These are phyloP conservation scores for Chlorella sorokiniana DNA, from an alignment of 139 green algal genomes.

Conservation along the genomic window DNA sequence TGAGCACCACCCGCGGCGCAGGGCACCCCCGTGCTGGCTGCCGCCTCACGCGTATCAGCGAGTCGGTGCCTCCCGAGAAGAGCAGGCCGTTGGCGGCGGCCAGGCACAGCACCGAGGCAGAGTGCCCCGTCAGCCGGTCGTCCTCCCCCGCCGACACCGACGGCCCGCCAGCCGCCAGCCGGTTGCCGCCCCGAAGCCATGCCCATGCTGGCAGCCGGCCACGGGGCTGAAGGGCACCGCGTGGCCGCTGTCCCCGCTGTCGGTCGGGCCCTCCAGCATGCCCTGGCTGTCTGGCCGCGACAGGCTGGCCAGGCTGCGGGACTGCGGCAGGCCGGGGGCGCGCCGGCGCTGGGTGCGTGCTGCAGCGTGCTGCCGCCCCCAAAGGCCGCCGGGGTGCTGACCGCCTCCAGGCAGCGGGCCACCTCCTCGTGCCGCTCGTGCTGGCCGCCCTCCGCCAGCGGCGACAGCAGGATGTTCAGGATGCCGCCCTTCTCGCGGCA, in stretches of 20 bases:
- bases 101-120: conserved; percentile 59
- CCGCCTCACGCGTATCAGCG: conserved; percentile 60
- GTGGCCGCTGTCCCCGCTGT: conserved; percentile 11
- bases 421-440: conserved; percentile 56
- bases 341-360: neutral
- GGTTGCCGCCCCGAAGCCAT: neutral
- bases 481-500: conserved; percentile 78
- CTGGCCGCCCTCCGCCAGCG: conserved; percentile 43
- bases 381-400: conserved; percentile 17
- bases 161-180: neutral
- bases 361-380: neutral
- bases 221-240: conserved; percentile 5
- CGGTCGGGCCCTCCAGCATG: neutral
- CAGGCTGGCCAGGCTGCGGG: conserved; percentile 11
- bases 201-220: neutral
- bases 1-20: neutral
- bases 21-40: neutral
- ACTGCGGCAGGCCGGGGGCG: neutral
- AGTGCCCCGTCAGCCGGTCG: conserved; percentile 76
- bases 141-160: conserved; percentile 38
- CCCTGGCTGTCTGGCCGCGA: conserved; percentile 9
- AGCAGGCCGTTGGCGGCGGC: conserved; percentile 57
- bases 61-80: conserved; percentile 72
- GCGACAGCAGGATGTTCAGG: conserved; percentile 77
- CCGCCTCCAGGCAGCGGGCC: conserved; percentile 64